A percentile compares a stretch with the other conserved stretches of the same genome.
phyloP scores from a whole-genome alignment of 768 basidiomycete species.

The Austroboletus festivus region DNA sequence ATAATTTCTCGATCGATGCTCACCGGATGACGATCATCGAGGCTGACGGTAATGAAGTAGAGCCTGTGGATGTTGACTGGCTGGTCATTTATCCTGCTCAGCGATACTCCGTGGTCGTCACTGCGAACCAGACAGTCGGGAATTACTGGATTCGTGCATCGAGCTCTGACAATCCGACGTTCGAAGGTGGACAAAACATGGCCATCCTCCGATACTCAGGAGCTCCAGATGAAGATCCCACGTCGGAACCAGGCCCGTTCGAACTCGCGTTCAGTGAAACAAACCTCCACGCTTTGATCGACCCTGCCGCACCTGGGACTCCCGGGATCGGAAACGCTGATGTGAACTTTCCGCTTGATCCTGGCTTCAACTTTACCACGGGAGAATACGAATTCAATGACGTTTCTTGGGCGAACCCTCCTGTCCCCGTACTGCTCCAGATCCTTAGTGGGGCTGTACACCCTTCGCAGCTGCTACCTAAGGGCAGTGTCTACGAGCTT shows the following conservation, averaged over 20 bases:
- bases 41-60: conserved; percentile 43
- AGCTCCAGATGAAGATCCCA: conserved; percentile 44
- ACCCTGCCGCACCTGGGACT: conserved; percentile 38
- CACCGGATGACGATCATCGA: conserved; percentile 54
- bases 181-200: conserved; percentile 40
- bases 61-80: conserved; percentile 42
- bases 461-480: conserved; percentile 46
- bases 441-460: conserved; percentile 51
- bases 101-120: conserved; percentile 44
- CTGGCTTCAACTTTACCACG: conserved; percentile 20
- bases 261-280: conserved; percentile 37
- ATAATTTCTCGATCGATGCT: conserved; percentile 44
- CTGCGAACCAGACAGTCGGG: conserved; percentile 40
- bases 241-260: conserved; percentile 26
- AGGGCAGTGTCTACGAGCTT: conserved; percentile 45
- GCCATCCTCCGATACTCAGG: conserved; percentile 52
- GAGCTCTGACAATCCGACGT: conserved; percentile 28
- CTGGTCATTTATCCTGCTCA: conserved; percentile 34
- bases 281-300: conserved; percentile 35
- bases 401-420: conserved; percentile 36
- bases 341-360: conserved; percentile 29
- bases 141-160: conserved; percentile 56
- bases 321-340: conserved; percentile 40
- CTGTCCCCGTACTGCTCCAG: conserved; percentile 54
- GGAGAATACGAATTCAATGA: conserved; percentile 11